Evolutionary conservation across 768 basidiomycete species (phyloP).

Genomic region (Russula sp.): DNA sequence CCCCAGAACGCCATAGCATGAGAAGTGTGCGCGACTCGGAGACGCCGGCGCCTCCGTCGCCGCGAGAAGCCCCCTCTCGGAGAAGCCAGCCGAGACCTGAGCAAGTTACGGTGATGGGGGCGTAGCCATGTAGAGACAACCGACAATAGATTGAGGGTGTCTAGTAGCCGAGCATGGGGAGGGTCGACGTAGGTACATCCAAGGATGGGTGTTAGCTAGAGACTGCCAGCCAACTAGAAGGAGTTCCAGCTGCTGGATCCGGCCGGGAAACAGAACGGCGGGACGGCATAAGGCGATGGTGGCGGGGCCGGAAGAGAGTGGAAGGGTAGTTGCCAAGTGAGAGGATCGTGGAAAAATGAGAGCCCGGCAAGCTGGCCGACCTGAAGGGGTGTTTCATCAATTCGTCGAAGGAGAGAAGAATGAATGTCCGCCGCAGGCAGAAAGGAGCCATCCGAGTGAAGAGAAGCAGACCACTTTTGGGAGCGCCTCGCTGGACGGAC

Average conservation of each 20-base stretch:
- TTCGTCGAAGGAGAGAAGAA: slow-evolving; percentile 1
- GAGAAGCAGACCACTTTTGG: slow-evolving; percentile 9
- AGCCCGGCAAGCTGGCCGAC: slow-evolving; percentile 1
- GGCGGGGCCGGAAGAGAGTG: slow-evolving; percentile 6
- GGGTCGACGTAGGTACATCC: background rate
- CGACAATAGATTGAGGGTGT: background rate
- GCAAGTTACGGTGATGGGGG: background rate
- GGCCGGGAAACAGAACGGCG: background rate
- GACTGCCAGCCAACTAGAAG: background rate
- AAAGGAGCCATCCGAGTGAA: slow-evolving; percentile 21
- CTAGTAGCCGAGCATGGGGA: background rate
- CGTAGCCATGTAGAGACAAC: background rate
- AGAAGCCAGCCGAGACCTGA: background rate
- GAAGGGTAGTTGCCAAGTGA: background rate
- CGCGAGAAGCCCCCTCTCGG: background rate
- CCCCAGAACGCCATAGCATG: slow-evolving; percentile 6
- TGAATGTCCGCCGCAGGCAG: slow-evolving; percentile 18
- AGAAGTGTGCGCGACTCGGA: background rate
- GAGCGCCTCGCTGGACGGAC: background rate
- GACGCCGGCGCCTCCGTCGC: background rate
- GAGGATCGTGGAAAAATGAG: background rate
- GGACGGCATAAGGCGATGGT: slow-evolving; percentile 11
- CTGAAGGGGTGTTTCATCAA: background rate
- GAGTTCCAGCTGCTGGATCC: slow-evolving; percentile 7
- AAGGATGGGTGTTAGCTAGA: background rate